A percentile compares a stretch with the other conserved stretches of the same genome.
These are phyloP conservation scores for Trematosphaeria pertusa DNA, from an alignment of 2,329 filamentous ascomycete species.

Conservation along the genomic window DNA sequence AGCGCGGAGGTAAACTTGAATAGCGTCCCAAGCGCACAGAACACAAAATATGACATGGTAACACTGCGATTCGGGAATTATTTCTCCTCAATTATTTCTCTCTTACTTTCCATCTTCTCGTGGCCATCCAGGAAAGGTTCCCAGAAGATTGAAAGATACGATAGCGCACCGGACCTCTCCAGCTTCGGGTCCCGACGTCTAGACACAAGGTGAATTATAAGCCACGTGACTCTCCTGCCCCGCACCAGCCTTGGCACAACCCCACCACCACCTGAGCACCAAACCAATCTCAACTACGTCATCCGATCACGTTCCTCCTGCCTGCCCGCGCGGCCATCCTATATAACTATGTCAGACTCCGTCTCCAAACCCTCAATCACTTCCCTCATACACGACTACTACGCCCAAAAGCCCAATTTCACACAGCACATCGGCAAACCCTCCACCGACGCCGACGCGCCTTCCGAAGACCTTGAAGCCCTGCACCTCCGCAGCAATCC, in stretches of 20 bases:
- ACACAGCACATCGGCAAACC: constrained; percentile 8
- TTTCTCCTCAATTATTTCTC: too few relatives aligned
- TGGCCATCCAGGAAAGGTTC: too few relatives aligned
- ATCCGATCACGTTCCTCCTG: neutral
- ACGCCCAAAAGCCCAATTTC: constrained; percentile 19
- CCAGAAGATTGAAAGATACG: too few relatives aligned
- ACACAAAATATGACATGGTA: too few relatives aligned
- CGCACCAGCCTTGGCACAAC: neutral
- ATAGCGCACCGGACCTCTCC: too few relatives aligned
- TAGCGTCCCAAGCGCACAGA: too few relatives aligned
- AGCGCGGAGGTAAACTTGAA: too few relatives aligned
- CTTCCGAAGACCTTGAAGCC: constrained; percentile 7
- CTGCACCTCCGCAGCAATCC: constrained; percentile 4
- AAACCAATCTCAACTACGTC: neutral
- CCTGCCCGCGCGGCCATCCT: neutral
- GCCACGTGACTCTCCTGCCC: too few relatives aligned
- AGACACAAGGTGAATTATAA: too few relatives aligned
- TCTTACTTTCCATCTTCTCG: too few relatives aligned
- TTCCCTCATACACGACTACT: constrained; percentile 22
- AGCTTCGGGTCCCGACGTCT: too few relatives aligned
- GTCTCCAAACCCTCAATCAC: constrained; percentile 2
- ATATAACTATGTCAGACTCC: neutral
- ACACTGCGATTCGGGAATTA: too few relatives aligned
- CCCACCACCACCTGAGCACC: neutral
- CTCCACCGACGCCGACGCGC: constrained; percentile 2